Evolutionary conservation across 2,329 filamentous ascomycete genomes (phyloP).

Genomic region (Trichoderma hamatum): DNA sequence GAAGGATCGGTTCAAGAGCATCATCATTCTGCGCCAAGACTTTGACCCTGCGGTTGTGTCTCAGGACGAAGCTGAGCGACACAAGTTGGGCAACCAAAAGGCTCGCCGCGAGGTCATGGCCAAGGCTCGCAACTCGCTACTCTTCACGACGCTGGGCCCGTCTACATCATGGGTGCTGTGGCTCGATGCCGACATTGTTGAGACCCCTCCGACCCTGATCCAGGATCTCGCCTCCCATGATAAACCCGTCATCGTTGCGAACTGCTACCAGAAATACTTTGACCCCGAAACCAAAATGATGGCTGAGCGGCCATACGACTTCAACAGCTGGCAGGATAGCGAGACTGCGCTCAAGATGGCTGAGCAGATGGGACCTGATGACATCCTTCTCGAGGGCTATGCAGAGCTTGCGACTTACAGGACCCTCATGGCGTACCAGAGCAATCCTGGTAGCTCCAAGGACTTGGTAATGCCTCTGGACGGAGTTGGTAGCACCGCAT

Average conservation of each 20-base stretch:
- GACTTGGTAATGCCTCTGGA: constrained; percentile 75
- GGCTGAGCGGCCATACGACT: constrained; percentile 87
- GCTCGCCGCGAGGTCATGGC: constrained; percentile 85
- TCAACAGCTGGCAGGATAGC: constrained; percentile 96
- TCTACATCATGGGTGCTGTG: constrained; percentile 95
- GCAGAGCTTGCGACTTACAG: constrained; percentile 90
- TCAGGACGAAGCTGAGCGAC: constrained; percentile 84
- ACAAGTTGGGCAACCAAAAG: constrained; percentile 92
- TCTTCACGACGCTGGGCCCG: constrained; percentile 93
- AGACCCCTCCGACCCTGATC: constrained; percentile 81
- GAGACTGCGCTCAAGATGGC: constrained; percentile 75
- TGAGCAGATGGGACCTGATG: constrained; percentile 81
- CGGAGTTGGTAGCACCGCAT: constrained; percentile 88
- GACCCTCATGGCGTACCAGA: constrained; percentile 85
- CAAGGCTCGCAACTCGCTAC: constrained; percentile 86
- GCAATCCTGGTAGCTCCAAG: constrained; percentile 57
- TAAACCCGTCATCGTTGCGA: constrained; percentile 89
- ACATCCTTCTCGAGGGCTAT: constrained; percentile 93
- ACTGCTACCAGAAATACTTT: constrained; percentile 88
- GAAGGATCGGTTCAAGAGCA: constrained; percentile 82
- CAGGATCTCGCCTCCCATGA: constrained; percentile 88
- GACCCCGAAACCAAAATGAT: constrained; percentile 69
- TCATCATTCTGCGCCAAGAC: constrained; percentile 94
- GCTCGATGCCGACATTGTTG: constrained; percentile 90
- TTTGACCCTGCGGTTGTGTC: constrained; percentile 80